A percentile compares a stretch with the other conserved stretches of the same genome.
Evolutionary conservation across 2,329 filamentous ascomycete genomes (phyloP).

Genomic region (Clarireedia sp.): DNA sequence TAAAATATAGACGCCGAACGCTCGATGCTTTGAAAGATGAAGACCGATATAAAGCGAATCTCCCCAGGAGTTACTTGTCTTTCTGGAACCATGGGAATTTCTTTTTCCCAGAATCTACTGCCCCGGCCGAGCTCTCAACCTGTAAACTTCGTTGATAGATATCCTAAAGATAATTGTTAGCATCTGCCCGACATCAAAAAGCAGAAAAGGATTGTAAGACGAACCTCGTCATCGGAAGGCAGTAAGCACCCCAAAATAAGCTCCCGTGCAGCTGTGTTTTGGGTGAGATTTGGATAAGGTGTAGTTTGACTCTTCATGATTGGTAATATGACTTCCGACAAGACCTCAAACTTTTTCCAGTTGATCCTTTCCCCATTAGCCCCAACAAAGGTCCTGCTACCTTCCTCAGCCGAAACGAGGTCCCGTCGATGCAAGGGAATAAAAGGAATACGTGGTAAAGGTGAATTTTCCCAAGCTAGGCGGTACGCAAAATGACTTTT

Average conservation of each 20-base stretch:
- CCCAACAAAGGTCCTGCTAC: conserved; percentile 81
- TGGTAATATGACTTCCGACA: conserved; percentile 83
- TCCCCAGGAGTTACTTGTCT: conserved; percentile 12
- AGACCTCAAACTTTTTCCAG: conserved; percentile 96
- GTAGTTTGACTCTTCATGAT: conserved; percentile 87
- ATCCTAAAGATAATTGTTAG: conserved; percentile 37
- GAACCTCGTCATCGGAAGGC: conserved; percentile 79
- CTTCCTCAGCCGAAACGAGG: conserved; percentile 84
- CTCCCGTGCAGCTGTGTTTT: conserved; percentile 62
- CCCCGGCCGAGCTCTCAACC: conserved; percentile 45
- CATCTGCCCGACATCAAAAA: not conserved
- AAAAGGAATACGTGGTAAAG: conserved; percentile 83
- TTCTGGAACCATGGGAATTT: conserved; percentile 56
- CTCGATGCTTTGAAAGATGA: not conserved
- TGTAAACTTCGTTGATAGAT: conserved; percentile 55
- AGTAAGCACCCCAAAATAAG: conserved; percentile 77
- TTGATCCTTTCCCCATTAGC: conserved; percentile 70
- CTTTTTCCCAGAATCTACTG: conserved; percentile 48
- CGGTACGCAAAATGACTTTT: conserved; percentile 93
- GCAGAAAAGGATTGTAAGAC: conserved; percentile 27
- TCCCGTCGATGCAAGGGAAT: conserved; percentile 84
- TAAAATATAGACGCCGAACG: not conserved
- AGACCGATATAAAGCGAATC: not conserved
- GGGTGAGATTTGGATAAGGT: conserved; percentile 65
- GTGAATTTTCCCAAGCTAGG: conserved; percentile 95